Evolutionary conservation across 176 grass and related monocot genomes (phyloP).

Genomic region (Phyllostachys edulis): DNA sequence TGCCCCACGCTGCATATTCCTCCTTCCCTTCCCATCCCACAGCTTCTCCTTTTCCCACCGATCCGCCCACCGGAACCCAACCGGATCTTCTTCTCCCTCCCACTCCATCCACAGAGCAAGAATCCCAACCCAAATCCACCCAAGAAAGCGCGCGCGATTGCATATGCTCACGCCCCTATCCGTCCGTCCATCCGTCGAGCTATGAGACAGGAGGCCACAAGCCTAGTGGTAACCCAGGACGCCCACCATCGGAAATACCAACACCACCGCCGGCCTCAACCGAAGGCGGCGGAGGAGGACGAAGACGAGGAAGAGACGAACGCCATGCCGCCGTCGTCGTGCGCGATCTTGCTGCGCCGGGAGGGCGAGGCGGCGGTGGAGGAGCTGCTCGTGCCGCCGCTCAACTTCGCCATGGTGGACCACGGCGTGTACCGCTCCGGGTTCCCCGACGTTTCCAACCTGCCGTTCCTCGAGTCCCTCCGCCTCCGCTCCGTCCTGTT

Average conservation of each 20-base stretch:
- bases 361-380: not conserved
- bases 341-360: slow-evolving; percentile 22
- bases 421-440: slow-evolving; percentile 79
- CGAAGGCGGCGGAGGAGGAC: not conserved
- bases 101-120: not conserved
- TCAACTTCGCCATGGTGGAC: slow-evolving; percentile 89
- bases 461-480: slow-evolving; percentile 64
- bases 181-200: not conserved
- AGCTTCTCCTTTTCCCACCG: not conserved
- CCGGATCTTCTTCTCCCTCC: not conserved
- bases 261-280: not conserved
- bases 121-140: not conserved
- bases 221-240: slow-evolving; percentile 14
- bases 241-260: not conserved
- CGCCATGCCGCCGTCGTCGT: slow-evolving; percentile 21
- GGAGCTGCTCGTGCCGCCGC: slow-evolving; percentile 61
- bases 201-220: slow-evolving; percentile 38
- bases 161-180: not conserved
- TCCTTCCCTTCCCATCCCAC: not conserved
- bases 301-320: slow-evolving; percentile 21
- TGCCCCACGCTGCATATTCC: not conserved
- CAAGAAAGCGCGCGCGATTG: not conserved
- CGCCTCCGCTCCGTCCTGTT: slow-evolving; percentile 73
- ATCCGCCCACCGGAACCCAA: not conserved
- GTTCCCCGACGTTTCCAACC: slow-evolving; percentile 67